These are phyloP conservation scores for Hibiscus syriacus DNA, from an alignment of 345 rosid genomes.

Conservation along the genomic window DNA sequence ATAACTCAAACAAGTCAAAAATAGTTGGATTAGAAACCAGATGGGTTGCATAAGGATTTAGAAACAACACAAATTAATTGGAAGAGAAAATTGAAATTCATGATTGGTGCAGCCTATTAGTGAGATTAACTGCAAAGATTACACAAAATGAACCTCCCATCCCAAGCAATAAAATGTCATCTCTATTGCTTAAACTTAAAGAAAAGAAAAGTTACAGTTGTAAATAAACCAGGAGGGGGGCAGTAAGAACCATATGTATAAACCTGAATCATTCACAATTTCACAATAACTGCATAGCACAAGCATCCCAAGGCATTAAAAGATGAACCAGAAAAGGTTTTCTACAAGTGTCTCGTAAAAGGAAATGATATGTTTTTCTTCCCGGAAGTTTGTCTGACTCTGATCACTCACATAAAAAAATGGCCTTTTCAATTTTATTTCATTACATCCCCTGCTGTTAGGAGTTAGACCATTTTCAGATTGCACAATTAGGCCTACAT, in stretches of 20 bases:
- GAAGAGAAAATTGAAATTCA: not conserved
- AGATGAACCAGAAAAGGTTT: not conserved
- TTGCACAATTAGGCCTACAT: not conserved
- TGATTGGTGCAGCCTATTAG: not conserved
- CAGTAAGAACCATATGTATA: too few relatives aligned
- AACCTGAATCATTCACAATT: not conserved
- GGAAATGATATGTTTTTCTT: not conserved
- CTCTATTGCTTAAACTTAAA: not conserved
- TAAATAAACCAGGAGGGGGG: too few relatives aligned
- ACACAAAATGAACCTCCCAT: not conserved
- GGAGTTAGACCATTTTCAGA: not conserved
- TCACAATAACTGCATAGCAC: not conserved
- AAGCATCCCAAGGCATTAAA: not conserved
- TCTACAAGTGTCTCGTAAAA: not conserved
- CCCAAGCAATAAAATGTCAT: not conserved
- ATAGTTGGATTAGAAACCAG: constrained; percentile 12
- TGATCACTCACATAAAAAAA: not conserved
- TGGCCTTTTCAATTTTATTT: not conserved
- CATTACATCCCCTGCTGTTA: not conserved
- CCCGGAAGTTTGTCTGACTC: not conserved
- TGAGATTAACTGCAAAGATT: not conserved
- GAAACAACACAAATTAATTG: not conserved
- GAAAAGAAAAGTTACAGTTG: too few relatives aligned
- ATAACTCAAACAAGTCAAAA: not conserved
- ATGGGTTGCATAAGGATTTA: not conserved